Evolutionary conservation across 208 protist species (phyloP).

Genomic region (Wallacemonas sp.): DNA sequence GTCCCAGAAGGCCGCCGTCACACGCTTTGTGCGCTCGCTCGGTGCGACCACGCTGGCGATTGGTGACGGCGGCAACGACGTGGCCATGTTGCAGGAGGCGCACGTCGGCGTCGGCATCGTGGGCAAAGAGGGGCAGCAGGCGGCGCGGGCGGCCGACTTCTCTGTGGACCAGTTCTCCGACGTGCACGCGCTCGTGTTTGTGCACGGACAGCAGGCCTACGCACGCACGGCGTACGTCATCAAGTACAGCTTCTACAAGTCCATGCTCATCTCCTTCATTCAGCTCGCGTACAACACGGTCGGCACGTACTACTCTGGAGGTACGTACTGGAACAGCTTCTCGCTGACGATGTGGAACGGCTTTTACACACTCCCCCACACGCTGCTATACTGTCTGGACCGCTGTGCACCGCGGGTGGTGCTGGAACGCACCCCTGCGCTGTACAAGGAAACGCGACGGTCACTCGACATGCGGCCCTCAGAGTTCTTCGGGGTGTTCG

Average conservation of each 20-base stretch:
- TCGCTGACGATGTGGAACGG: conserved; percentile 91
- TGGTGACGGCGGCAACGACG: conserved; percentile 96
- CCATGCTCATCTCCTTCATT: conserved; percentile 93
- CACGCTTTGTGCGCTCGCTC: conserved; percentile 62
- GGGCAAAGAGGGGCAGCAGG: conserved; percentile 94
- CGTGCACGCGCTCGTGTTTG: conserved; percentile 91
- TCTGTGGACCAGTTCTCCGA: conserved; percentile 92
- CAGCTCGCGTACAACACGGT: conserved; percentile 89
- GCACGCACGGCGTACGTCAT: conserved; percentile 91
- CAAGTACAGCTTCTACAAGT: conserved; percentile 98
- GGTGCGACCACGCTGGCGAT: conserved; percentile 90
- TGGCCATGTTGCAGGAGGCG: conserved; percentile 95
- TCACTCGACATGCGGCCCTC: conserved; percentile 47
- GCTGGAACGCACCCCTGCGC: conserved; percentile 62
- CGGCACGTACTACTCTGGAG: conserved; percentile 69
- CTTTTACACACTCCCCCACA: conserved; percentile 89
- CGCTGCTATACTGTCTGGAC: conserved; percentile 90
- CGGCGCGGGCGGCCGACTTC: conserved; percentile 94
- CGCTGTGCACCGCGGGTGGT: conserved; percentile 72
- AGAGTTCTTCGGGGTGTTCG: conserved; percentile 76
- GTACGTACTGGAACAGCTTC: conserved; percentile 92
- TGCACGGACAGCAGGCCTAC: conserved; percentile 95
- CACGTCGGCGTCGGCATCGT: conserved; percentile 92
- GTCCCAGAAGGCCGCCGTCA: conserved; percentile 92
- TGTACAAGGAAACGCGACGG: conserved; percentile 76